These are phyloP conservation scores for Epithemia pelagica DNA, from an alignment of 108 stramenopile genomes.

Conservation along the genomic window DNA sequence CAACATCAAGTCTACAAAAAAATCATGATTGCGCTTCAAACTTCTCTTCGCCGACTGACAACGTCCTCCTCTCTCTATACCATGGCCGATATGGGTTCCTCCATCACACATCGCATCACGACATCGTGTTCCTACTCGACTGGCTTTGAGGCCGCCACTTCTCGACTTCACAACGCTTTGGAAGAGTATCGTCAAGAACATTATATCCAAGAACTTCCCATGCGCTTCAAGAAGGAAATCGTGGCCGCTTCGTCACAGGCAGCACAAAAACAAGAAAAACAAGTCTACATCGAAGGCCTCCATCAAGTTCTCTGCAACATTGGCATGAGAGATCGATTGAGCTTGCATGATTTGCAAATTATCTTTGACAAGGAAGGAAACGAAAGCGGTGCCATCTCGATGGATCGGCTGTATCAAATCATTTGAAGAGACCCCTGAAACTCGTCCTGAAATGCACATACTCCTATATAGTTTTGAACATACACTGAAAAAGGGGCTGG, in stretches of 20 bases:
- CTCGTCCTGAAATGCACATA: too few relatives aligned
- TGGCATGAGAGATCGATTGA: not conserved
- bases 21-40: too few relatives aligned
- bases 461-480: too few relatives aligned
- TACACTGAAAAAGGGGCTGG: too few relatives aligned
- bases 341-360: not conserved
- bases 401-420: conserved; percentile 3
- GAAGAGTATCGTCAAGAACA: conserved; percentile 11
- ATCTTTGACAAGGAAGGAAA: conserved; percentile 9
- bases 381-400: not conserved
- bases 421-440: not conserved
- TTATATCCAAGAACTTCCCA: conserved; percentile 10
- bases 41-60: too few relatives aligned
- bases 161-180: not conserved
- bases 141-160: not conserved
- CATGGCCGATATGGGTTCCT: too few relatives aligned
- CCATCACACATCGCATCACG: too few relatives aligned
- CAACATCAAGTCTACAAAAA: too few relatives aligned
- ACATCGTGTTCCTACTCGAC: too few relatives aligned
- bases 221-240: conserved; percentile 11
- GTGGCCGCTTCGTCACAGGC: not conserved
- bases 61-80: too few relatives aligned
- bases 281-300: not conserved
- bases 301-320: conserved; percentile 10
- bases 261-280: not conserved